A percentile compares a stretch with the other conserved stretches of the same genome.
Evolutionary conservation across 768 basidiomycete genomes (phyloP).

Genomic region (Boletus rex-veris): DNA sequence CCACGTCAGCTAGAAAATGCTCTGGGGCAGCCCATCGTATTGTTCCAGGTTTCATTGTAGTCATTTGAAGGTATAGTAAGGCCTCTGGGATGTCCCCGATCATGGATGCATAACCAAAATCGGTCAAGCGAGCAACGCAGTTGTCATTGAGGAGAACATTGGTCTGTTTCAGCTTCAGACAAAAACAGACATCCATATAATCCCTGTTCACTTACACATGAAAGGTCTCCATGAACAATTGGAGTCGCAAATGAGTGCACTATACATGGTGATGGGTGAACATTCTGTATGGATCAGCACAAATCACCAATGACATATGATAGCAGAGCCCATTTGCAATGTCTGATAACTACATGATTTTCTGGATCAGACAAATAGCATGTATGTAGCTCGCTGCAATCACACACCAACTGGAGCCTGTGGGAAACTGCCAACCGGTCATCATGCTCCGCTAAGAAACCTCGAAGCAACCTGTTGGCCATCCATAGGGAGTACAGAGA

Average conservation of each 20-base stretch:
- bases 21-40: slow-evolving; percentile 44
- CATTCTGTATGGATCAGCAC: too few species aligned
- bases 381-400: too few species aligned
- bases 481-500: slow-evolving; percentile 4
- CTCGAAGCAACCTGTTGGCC: neutral
- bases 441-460: neutral
- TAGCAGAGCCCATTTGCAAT: slow-evolving; percentile 7
- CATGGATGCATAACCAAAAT: slow-evolving; percentile 3
- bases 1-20: slow-evolving; percentile 16
- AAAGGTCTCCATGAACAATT: slow-evolving; percentile 14
- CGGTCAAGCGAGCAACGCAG: neutral
- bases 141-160: neutral
- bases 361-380: neutral
- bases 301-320: neutral
- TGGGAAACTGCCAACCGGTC: neutral
- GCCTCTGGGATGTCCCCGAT: neutral
- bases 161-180: neutral
- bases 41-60: slow-evolving; percentile 33
- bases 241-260: slow-evolving; percentile 7
- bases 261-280: neutral
- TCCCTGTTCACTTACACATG: neutral
- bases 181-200: neutral
- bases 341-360: slow-evolving; percentile 1
- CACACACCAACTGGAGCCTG: slow-evolving; percentile 7
- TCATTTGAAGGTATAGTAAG: neutral